Evolutionary conservation across 805 yeast species (phyloP), one percentile per base, ranked within the genome.

Genomic region (Candida corydali): DNA sequence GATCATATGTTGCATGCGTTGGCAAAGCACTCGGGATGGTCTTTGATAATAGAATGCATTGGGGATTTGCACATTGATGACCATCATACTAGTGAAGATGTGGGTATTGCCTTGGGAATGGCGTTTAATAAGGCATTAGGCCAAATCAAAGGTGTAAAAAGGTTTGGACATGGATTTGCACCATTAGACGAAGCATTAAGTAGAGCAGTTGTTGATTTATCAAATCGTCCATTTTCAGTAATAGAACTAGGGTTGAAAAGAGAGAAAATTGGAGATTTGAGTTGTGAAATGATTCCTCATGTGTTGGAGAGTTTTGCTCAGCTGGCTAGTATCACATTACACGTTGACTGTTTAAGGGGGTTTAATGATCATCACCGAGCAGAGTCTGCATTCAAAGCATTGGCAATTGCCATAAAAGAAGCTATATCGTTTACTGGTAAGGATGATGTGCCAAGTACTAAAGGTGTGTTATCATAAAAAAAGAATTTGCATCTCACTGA

Each of bases 271-370:
- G 98, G 98, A 36, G 95, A 86, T 52, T 71, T 93, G 36, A 78
- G 88, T 25, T 78, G 93, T 52, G 98, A 93, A 65, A 93, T 93
- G 98, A 83, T 93, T 45, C 97, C 97, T n/a, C 98, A 93, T 59
- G 89, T 93, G 32, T 57, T 93, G 43, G 95, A 88, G 60, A 82
- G 95, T 50, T 93, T 93, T 68, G 96, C 98, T 3, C 86, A 84
- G 51, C 86, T 85, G 27, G 96, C 97, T 1, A 82, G 83, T 42
- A 74, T 93, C 37, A 93, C 98, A 1, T 54, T 93, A 53, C 98
- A 93, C 54, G 96, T 93, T 24, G 98, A 93, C 62, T 86, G 96
- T 59, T 55, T 93, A 40, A 73, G 97, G 47, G 98, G 98, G 1
- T 77, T 76, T 59, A 93, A 93, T 60, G 98, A 93, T 61, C 98